These are phyloP conservation scores for Colletotrichum acutatum DNA, from an alignment of 2,329 filamentous ascomycete species.

Conservation along the genomic window DNA sequence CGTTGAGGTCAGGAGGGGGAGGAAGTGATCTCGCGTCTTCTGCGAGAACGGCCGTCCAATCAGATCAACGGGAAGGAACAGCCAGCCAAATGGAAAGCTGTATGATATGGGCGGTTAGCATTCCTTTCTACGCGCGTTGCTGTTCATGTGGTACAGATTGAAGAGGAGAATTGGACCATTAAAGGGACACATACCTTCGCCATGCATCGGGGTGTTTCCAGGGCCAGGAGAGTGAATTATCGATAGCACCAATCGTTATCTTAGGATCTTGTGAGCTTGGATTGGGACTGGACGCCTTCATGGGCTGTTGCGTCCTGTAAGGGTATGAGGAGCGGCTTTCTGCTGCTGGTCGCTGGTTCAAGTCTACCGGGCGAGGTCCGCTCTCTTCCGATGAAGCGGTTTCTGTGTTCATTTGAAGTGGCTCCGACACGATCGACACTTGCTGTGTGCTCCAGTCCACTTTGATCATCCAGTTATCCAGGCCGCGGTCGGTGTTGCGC, in stretches of 20 bases:
- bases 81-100: constrained; percentile 98
- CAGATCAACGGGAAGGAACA: constrained; percentile 94
- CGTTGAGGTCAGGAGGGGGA: constrained; percentile 94
- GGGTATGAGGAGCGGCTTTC: constrained; percentile 65
- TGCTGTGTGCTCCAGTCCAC: constrained; percentile 87
- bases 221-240: constrained; percentile 98
- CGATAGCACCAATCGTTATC: constrained; percentile 90
- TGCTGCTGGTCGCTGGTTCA: constrained; percentile 53
- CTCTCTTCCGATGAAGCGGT: constrained; percentile 55
- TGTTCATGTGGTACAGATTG: not conserved
- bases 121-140: not conserved
- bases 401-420: constrained; percentile 74
- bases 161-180: not conserved
- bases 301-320: constrained; percentile 84
- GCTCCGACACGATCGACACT: constrained; percentile 88
- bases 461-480: constrained; percentile 99
- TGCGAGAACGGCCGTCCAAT: constrained; percentile 97
- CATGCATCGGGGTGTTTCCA: constrained; percentile 98
- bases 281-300: constrained; percentile 75
- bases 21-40: constrained; percentile 91
- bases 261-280: constrained; percentile 61
- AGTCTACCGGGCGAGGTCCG: constrained; percentile 71
- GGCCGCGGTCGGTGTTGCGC: constrained; percentile 95
- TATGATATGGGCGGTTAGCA: constrained; percentile 7
- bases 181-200: constrained; percentile 59